phyloP scores from a whole-genome alignment of 176 grass and related monocot genomes.

The Tillandsia leiboldiana region DNA sequence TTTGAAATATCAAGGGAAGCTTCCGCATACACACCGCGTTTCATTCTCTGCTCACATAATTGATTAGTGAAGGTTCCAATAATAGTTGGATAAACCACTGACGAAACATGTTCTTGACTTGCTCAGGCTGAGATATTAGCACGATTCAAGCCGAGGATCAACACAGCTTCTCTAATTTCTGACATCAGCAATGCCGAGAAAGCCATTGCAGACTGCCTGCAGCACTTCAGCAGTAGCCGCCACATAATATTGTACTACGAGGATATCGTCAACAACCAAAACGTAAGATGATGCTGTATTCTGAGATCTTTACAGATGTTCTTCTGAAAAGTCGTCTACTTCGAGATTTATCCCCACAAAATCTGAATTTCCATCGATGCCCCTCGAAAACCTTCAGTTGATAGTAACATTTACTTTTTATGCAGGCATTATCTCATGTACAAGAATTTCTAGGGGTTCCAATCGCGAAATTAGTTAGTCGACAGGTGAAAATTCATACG shows the following conservation, averaged over 20 bases:
- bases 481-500: conserved; percentile 88
- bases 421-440: conserved; percentile 53
- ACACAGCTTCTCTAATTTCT: conserved; percentile 40
- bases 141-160: conserved; percentile 71
- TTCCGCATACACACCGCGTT: no score
- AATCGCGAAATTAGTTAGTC: conserved; percentile 48
- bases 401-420: conserved; percentile 1
- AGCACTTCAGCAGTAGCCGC: conserved; percentile 40
- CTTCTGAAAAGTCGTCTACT: no score
- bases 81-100: no score
- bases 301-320: no score
- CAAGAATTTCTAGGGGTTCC: conserved; percentile 65
- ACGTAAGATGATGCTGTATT: conserved; percentile 28
- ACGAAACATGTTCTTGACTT: conserved; percentile 13
- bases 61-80: no score
- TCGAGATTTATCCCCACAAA: no score
- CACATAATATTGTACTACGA: conserved; percentile 80
- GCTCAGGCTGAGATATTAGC: conserved; percentile 74
- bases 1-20: no score
- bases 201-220: conserved; percentile 52
- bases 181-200: conserved; percentile 50
- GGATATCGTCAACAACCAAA: conserved; percentile 52
- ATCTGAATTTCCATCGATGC: no score
- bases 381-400: not conserved
- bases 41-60: no score